phyloP scores from a whole-genome alignment of 495 filamentous ascomycete species.

The Hypomontagnella submonticulosa region DNA sequence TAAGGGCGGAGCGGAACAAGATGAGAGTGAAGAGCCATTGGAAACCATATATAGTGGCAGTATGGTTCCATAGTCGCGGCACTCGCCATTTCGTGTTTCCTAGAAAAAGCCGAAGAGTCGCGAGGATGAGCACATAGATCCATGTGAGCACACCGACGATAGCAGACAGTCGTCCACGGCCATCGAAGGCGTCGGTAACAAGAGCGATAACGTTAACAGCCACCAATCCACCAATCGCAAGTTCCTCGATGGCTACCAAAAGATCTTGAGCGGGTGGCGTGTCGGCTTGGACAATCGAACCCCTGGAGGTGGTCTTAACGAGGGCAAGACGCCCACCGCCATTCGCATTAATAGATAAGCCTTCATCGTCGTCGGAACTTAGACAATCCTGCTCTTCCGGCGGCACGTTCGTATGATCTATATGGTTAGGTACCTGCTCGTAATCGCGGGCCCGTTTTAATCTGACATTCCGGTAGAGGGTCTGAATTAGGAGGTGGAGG shows the following conservation, averaged over 20 bases:
- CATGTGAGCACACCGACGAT: constrained; percentile 75
- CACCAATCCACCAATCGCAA: constrained; percentile 77
- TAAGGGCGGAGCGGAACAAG: constrained; percentile 84
- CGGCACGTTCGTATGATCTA: constrained; percentile 60
- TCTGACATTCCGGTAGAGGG: constrained; percentile 58
- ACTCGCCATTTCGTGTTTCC: constrained; percentile 73
- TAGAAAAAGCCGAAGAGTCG: constrained; percentile 75
- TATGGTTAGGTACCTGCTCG: constrained; percentile 56
- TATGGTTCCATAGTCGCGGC: constrained; percentile 91
- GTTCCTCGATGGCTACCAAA: constrained; percentile 75
- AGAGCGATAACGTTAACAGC: constrained; percentile 72
- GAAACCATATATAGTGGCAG: constrained; percentile 81
- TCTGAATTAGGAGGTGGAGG: constrained; percentile 68
- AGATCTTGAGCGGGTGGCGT: constrained; percentile 77
- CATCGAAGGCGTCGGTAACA: constrained; percentile 50
- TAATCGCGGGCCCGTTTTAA: constrained; percentile 62
- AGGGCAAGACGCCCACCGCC: constrained; percentile 64
- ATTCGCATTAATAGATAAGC: constrained; percentile 56
- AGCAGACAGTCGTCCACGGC: constrained; percentile 62
- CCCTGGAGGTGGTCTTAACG: constrained; percentile 69
- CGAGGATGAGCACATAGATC: constrained; percentile 84
- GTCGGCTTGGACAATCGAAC: constrained; percentile 78
- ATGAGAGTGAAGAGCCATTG: constrained; percentile 82
- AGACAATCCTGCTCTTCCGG: constrained; percentile 56
- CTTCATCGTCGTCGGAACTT: constrained; percentile 72